Conservation (phyloP, 2,329 filamentous ascomycete genomes). For the Tolypocladium album region DNA sequence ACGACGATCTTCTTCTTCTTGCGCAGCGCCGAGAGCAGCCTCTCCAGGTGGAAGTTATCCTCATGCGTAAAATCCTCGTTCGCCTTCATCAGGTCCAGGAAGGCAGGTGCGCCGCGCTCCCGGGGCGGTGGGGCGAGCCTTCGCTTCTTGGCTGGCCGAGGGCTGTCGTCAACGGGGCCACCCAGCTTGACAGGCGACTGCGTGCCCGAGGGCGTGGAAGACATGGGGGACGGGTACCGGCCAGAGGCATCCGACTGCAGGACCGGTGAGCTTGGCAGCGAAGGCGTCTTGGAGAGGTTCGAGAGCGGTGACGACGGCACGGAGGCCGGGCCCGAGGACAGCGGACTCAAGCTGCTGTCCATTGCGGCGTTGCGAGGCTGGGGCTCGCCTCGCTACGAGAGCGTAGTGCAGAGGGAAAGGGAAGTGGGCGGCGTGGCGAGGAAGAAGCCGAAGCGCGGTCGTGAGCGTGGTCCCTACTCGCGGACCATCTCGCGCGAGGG, state of each 20-base stretch:
- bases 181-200: slow-evolving; percentile 39
- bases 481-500: background rate
- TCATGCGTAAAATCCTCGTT: slow-evolving; percentile 35
- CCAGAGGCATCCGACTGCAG: slow-evolving; percentile 24
- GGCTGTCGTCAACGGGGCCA: slow-evolving; percentile 40
- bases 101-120: slow-evolving; percentile 70
- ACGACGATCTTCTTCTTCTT: slow-evolving; percentile 96
- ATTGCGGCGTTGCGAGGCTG: slow-evolving; percentile 6
- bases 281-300: slow-evolving; percentile 41
- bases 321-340: slow-evolving; percentile 20
- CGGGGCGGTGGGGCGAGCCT: slow-evolving; percentile 44
- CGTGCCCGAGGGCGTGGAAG: slow-evolving; percentile 35
- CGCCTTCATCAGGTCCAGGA: slow-evolving; percentile 57
- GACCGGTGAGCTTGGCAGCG: slow-evolving; percentile 34
- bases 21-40: slow-evolving; percentile 63
- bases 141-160: slow-evolving; percentile 66
- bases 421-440: background rate
- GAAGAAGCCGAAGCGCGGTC: background rate
- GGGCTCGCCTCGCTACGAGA: background rate
- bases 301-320: slow-evolving; percentile 33
- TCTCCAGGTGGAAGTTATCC: slow-evolving; percentile 48
- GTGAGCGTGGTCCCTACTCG: background rate
- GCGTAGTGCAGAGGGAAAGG: background rate
- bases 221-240: slow-evolving; percentile 42
- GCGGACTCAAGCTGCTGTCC: slow-evolving; percentile 13